A percentile compares a stretch with the other conserved stretches of the same genome.
phyloP scores from a whole-genome alignment of 1,284 basidiomycete species.

The Ustilago curta region DNA sequence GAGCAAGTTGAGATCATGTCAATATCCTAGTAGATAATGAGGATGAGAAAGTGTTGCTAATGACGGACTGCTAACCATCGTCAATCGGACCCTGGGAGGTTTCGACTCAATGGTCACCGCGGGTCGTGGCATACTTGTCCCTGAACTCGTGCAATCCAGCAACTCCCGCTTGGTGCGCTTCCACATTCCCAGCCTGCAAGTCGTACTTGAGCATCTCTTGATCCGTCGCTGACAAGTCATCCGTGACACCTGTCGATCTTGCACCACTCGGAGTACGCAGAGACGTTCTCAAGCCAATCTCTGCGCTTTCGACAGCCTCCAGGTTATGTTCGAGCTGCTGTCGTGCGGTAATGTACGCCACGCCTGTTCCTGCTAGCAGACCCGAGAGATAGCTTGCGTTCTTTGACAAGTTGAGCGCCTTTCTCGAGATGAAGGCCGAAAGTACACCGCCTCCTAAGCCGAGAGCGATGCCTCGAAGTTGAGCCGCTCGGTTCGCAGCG shows the following conservation, averaged over 20 bases:
- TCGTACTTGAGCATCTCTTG: slow-evolving; percentile 50
- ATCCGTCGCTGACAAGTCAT: slow-evolving; percentile 26
- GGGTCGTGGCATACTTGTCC: slow-evolving; percentile 38
- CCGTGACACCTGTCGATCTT: not conserved
- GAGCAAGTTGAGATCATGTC: no score
- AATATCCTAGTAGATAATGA: no score
- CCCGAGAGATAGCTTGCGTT: slow-evolving; percentile 48
- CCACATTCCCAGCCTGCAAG: slow-evolving; percentile 20
- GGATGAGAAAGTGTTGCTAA: not conserved
- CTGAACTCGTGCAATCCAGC: slow-evolving; percentile 39
- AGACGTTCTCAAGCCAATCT: slow-evolving; percentile 22
- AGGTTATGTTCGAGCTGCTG: slow-evolving; percentile 47
- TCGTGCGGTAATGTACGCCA: slow-evolving; percentile 47
- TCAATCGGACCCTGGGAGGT: no score
- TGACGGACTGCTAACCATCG: no score
- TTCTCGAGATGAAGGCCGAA: slow-evolving; percentile 44
- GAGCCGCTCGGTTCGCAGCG: slow-evolving; percentile 42
- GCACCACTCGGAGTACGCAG: slow-evolving; percentile 1
- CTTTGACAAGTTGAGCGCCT: slow-evolving; percentile 34
- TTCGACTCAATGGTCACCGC: slow-evolving; percentile 42
- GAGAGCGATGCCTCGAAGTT: slow-evolving; percentile 39
- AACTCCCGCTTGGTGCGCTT: slow-evolving; percentile 33
- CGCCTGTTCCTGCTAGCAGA: slow-evolving; percentile 44
- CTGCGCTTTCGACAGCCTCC: slow-evolving; percentile 29
- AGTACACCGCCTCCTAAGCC: slow-evolving; percentile 42